Conservation (phyloP, 768 basidiomycete genomes). For the Hysterangium stoloniferum region DNA sequence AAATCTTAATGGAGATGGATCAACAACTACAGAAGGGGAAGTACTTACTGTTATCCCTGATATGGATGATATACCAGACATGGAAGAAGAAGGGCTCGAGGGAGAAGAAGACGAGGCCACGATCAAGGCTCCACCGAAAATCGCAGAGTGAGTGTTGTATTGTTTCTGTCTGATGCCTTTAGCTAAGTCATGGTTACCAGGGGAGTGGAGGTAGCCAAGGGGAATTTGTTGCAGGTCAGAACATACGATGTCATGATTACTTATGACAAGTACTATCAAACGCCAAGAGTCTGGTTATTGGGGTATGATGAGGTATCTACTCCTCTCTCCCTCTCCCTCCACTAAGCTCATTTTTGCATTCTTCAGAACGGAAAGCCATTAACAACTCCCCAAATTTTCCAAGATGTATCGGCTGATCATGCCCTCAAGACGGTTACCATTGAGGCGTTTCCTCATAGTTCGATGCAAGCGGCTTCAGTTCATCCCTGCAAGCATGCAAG, state of each 20-base stretch:
- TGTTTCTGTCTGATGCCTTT: neutral
- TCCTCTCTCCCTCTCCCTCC: neutral
- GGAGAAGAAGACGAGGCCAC: slow-evolving; percentile 87
- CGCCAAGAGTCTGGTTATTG: slow-evolving; percentile 93
- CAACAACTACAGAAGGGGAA: slow-evolving; percentile 9
- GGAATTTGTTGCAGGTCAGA: slow-evolving; percentile 87
- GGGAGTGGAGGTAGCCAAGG: slow-evolving; percentile 57
- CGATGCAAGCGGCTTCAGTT: slow-evolving; percentile 83
- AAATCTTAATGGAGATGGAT: slow-evolving; percentile 9
- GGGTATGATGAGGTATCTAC: slow-evolving; percentile 87
- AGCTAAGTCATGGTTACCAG: slow-evolving; percentile 28
- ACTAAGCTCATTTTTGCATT: slow-evolving; percentile 11
- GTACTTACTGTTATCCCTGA: slow-evolving; percentile 53
- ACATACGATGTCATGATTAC: slow-evolving; percentile 99
- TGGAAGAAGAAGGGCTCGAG: slow-evolving; percentile 91
- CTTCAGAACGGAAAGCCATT: slow-evolving; percentile 79
- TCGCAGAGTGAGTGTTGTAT: slow-evolving; percentile 32
- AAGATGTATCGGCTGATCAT: slow-evolving; percentile 95
- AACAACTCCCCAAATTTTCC: slow-evolving; percentile 86
- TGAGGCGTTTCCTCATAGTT: slow-evolving; percentile 94
- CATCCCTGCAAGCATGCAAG: slow-evolving; percentile 98
- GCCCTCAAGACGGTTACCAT: slow-evolving; percentile 98
- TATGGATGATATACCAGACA: slow-evolving; percentile 96
- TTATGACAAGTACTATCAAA: slow-evolving; percentile 99
- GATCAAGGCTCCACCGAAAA: slow-evolving; percentile 44